Base-by-base conservation (phyloP, 1,284 basidiomycete species). In the Termitomyces sp. region DNA sequence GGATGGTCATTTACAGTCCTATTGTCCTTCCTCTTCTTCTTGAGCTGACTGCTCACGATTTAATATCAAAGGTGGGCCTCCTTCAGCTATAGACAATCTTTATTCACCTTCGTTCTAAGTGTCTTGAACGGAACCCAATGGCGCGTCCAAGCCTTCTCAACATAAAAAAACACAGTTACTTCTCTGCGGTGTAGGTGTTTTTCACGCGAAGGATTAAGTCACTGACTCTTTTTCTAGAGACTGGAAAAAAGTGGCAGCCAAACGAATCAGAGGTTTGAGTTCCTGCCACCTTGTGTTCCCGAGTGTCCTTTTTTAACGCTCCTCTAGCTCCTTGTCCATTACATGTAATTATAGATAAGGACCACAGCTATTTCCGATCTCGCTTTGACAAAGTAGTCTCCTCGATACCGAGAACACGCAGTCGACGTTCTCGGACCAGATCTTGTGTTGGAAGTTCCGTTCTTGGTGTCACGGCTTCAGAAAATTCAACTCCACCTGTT, bases 61-160 rank as follows among this genome's bases (percentile, higher is more conserved):
- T 79, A 38, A 73, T 77, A 24, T 53, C 57, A 13, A 72, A 72
- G 66, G 77, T 75, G 45, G 34, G 21, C 53, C 5, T 14, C 31
- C 3, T 5, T 11, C 24, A n/a, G 7, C 10, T 30, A 24, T 35
- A n/a, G 16, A 8, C 35, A n/a, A 19, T 13, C 38, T 5, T 34
- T 11, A 8, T 33, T 55, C 6, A 18, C 19, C 13, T 30, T 5
- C 3, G n/a, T 18, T 14, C 11, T 24, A 44, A 81, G 79, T 81
- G 79, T 52, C 61, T 81, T n/a, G 74, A 82, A 64, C 71, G 75
- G n/a, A 82, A 82, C 59, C 73, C 80, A 13, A 64, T 66, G 3
- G 58, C 78, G 24, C 75, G 80, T 31, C 61, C 72, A 34, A 66
- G 63, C 43, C 70, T 74, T 38, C 52, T 62, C 8, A 64, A 68